Conservation (phyloP, 805 yeast species). For the Candida awuae region DNA sequence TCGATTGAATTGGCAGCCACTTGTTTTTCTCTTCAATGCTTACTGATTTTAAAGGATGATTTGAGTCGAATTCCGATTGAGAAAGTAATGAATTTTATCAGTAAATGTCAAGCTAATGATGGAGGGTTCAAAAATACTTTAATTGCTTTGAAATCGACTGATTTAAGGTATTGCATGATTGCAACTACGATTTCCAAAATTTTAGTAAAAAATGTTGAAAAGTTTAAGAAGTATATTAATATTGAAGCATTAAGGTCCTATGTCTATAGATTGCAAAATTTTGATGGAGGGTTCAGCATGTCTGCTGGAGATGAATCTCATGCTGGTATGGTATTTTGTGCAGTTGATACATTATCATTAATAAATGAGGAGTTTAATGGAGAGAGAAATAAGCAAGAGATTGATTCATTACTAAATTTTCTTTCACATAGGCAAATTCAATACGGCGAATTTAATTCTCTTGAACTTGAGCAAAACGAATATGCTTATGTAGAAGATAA, state of each 20-base stretch:
- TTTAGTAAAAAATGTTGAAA: conserved; percentile 21
- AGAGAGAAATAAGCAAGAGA: conserved; percentile 10
- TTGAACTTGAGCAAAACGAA: conserved; percentile 23
- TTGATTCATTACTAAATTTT: conserved; percentile 42
- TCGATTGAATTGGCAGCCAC: conserved; percentile 67
- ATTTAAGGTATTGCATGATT: conserved; percentile 65
- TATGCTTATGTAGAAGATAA: conserved; percentile 39
- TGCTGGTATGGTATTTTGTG: conserved; percentile 84
- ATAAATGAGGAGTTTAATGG: conserved; percentile 20
- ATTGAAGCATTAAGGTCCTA: conserved; percentile 31
- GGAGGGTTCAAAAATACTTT: conserved; percentile 51
- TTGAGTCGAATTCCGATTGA: conserved; percentile 32
- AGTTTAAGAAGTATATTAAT: conserved; percentile 35
- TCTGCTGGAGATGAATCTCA: conserved; percentile 53
- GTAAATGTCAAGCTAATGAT: conserved; percentile 48
- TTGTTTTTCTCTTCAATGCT: conserved; percentile 57
- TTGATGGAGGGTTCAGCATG: conserved; percentile 70
- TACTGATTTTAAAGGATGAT: conserved; percentile 44
- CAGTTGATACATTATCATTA: conserved; percentile 51
- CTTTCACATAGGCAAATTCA: conserved; percentile 55
- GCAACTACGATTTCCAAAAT: conserved; percentile 58
- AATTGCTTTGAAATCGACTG: conserved; percentile 33
- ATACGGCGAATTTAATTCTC: conserved; percentile 26
- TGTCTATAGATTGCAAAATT: conserved; percentile 31
- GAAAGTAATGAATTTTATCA: conserved; percentile 46